These are phyloP conservation scores for Lepidium sativum DNA, from an alignment of 345 rosid species.

Conservation along the genomic window DNA sequence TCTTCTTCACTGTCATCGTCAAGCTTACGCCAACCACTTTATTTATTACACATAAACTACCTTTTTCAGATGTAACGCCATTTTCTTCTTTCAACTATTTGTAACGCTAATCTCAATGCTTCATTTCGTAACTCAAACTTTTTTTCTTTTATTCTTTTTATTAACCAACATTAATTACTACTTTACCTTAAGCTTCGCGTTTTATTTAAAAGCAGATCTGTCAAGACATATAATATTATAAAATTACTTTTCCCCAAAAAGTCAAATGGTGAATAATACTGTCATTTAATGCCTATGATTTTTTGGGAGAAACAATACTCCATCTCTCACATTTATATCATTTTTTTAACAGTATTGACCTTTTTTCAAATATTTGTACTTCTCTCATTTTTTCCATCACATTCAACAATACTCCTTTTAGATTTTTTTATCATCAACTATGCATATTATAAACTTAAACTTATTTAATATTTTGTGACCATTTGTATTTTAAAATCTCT, in stretches of 20 bases:
- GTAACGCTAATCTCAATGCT: background rate
- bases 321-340: too few relatives aligned
- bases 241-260: background rate
- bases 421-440: too few relatives aligned
- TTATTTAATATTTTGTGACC: too few relatives aligned
- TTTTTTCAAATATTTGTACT: too few relatives aligned
- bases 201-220: background rate
- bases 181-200: background rate
- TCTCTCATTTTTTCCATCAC: too few relatives aligned
- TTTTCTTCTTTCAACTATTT: background rate
- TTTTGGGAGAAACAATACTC: too few relatives aligned
- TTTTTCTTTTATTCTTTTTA: background rate
- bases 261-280: too few relatives aligned
- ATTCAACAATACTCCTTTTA: too few relatives aligned
- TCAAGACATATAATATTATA: background rate
- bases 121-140: background rate
- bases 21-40: slow-evolving; percentile 22
- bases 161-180: background rate
- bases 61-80: slow-evolving; percentile 3
- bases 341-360: too few relatives aligned
- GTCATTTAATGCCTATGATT: too few relatives aligned
- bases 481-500: too few relatives aligned
- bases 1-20: slow-evolving; percentile 21
- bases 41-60: background rate
- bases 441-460: too few relatives aligned